Base-by-base conservation (phyloP, 176 grass and related monocot species). In the Raddia distichophylla region DNA sequence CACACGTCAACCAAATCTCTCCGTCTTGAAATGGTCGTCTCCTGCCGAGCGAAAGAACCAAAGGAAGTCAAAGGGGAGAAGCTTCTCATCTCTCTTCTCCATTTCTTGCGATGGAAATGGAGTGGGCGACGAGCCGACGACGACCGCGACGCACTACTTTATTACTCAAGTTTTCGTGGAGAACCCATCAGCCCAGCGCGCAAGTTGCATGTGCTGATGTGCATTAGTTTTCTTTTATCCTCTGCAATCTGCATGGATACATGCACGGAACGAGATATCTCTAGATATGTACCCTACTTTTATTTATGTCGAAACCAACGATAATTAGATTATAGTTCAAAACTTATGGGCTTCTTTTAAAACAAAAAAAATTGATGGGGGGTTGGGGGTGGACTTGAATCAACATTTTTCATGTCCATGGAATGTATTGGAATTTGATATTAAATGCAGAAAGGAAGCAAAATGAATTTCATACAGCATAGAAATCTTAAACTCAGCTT, bases 131-230 rank as follows among this genome's bases (percentile, higher is more conserved):
- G 37, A 3, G 27, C 27, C 27, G 27, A 27, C 27, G 27, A 27
- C 27, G 27, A 27, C 27, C 0, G 27, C 27, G 27, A 40, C 37
- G 37, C 27, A 40, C 37, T 37, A 43, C 2, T 45, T 44, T 50
- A 20, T 16, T 50, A 20, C 10, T 17, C 12, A 51, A 67, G 52
- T 10, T 58, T 47, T 57, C 47, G 45, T 7, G 73, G 33, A 80
- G 61, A 16, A 51, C 6, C 6, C 77, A 5, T 50, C 17, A 34
- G 2, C 3, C 32, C 52, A 32, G 10, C 3, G 84, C 16, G 51
- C 84, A 87, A 87, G 73, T 78, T 72, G 86, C 74, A 27, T 7
- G 22, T 15, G 48, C 55, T 71, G 16, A 27, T 27, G 27, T 27
- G 27, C 27, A 27, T 40, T 40, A 5, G 37, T 40, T 5, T 40